A percentile compares a stretch with the other conserved stretches of the same genome.
phyloP scores from a whole-genome alignment of 768 basidiomycete genomes.

The Xerocomellus dryophilus region DNA sequence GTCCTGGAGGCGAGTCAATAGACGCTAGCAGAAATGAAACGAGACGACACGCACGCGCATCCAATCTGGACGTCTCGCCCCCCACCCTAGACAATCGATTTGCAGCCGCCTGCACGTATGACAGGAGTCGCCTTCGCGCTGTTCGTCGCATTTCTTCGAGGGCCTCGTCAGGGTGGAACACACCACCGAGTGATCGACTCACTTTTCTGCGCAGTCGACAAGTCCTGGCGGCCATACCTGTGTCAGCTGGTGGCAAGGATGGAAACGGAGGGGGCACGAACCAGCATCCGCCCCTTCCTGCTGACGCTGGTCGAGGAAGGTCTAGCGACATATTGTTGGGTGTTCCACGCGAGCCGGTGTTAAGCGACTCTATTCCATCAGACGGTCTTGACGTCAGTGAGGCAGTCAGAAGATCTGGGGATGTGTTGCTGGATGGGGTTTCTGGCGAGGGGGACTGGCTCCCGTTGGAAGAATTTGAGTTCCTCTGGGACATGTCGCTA shows the following conservation, averaged over 20 bases:
- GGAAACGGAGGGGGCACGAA: constrained; percentile 37
- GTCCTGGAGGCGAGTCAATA: constrained; percentile 48
- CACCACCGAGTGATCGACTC: not conserved
- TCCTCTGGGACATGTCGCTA: constrained; percentile 47
- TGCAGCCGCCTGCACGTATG: constrained; percentile 76
- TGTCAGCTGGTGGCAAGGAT: constrained; percentile 5
- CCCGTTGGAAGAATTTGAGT: constrained; percentile 46
- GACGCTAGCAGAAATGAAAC: constrained; percentile 4
- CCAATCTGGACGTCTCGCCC: constrained; percentile 82
- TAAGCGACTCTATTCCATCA: constrained; percentile 32
- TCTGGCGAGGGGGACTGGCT: constrained; percentile 50
- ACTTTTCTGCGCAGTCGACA: constrained; percentile 83
- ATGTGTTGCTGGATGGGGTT: constrained; percentile 41
- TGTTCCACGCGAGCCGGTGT: constrained; percentile 34
- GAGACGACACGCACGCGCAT: constrained; percentile 59
- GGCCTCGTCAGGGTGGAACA: constrained; percentile 1
- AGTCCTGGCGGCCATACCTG: constrained; percentile 49
- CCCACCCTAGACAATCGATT: constrained; percentile 84
- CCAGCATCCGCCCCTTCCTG: constrained; percentile 79
- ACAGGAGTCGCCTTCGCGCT: constrained; percentile 77
- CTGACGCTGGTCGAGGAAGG: constrained; percentile 50
- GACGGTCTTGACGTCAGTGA: constrained; percentile 36
- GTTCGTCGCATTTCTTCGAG: constrained; percentile 82
- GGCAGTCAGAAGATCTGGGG: constrained; percentile 41
- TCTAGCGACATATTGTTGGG: constrained; percentile 48